Evolutionary conservation across 2,329 filamentous ascomycete genomes (phyloP).

Genomic region (Sarocladium kiliense): DNA sequence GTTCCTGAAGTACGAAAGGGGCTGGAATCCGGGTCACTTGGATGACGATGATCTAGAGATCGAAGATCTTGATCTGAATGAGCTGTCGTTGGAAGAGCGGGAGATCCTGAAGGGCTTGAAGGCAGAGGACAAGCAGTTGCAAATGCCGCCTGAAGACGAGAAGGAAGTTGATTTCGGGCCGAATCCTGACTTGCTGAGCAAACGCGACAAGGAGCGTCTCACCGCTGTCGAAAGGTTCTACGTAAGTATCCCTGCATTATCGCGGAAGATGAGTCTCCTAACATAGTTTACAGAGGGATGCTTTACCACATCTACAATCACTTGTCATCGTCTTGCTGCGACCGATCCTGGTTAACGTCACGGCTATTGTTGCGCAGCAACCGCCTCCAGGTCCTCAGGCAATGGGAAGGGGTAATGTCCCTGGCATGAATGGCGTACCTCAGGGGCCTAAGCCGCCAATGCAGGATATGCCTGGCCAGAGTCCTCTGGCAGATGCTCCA

Average conservation of each 20-base stretch:
- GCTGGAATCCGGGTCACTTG: constrained; percentile 59
- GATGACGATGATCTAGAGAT: constrained; percentile 39
- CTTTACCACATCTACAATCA: constrained; percentile 83
- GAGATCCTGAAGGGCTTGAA: constrained; percentile 37
- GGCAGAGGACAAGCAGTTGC: constrained; percentile 26
- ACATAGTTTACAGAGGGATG: constrained; percentile 51
- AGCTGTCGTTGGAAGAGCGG: constrained; percentile 35
- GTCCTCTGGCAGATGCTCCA: constrained; percentile 30
- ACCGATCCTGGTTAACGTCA: constrained; percentile 81
- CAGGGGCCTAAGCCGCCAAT: constrained; percentile 24
- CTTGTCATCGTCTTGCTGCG: constrained; percentile 89
- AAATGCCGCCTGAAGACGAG: constrained; percentile 15
- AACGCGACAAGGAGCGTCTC: constrained; percentile 59
- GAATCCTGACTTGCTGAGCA: constrained; percentile 38
- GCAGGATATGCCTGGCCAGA: constrained; percentile 18
- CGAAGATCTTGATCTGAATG: constrained; percentile 41
- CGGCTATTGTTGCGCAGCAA: constrained; percentile 67
- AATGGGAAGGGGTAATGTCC: constrained; percentile 32
- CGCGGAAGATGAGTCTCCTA: constrained; percentile 16
- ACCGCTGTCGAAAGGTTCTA: constrained; percentile 79
- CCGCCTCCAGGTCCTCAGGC: constrained; percentile 39
- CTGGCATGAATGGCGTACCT: constrained; percentile 35
- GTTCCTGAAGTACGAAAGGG: constrained; percentile 87
- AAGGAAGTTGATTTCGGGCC: constrained; percentile 41
- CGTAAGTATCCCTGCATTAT: constrained; percentile 46